These are phyloP conservation scores for Mycena vulgaris DNA, from an alignment of 768 basidiomycete species.

Conservation along the genomic window DNA sequence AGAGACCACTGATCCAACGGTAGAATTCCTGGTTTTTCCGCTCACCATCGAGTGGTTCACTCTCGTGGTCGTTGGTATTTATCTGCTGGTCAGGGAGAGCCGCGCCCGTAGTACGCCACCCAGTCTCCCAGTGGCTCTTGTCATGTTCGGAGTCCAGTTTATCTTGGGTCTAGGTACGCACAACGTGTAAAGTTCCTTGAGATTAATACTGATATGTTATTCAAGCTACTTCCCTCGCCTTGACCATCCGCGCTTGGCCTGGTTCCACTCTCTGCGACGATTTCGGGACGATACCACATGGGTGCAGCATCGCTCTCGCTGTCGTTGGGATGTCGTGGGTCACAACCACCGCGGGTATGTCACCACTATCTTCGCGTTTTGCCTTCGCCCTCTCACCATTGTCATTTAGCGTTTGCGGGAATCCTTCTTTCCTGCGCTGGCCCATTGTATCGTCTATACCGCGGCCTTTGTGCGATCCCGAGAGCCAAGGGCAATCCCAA, in stretches of 20 bases:
- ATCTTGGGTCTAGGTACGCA: constrained; percentile 25
- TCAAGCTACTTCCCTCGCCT: constrained; percentile 38
- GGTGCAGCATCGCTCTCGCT: constrained; percentile 41
- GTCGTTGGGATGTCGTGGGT: constrained; percentile 50
- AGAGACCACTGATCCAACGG: not conserved
- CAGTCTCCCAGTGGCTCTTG: not conserved
- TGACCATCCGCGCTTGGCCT: constrained; percentile 47
- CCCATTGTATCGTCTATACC: constrained; percentile 8
- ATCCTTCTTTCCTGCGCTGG: constrained; percentile 21
- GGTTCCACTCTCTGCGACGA: constrained; percentile 47
- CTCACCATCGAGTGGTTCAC: constrained; percentile 24
- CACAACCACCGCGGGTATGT: constrained; percentile 46
- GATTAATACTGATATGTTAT: too few relatives aligned
- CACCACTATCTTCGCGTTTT: not conserved
- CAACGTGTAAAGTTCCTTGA: not conserved
- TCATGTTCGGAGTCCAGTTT: constrained; percentile 12
- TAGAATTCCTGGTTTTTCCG: constrained; percentile 20
- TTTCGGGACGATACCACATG: constrained; percentile 40
- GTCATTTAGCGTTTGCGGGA: constrained; percentile 19
- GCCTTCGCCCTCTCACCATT: not conserved
- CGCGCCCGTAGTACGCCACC: not conserved
- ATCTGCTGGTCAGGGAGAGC: constrained; percentile 26
- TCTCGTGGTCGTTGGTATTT: not conserved
- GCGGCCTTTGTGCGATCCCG: not conserved
- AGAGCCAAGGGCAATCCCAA: not conserved